Conservation (phyloP, 805 yeast genomes). For the Cyberlindnera veronae region DNA sequence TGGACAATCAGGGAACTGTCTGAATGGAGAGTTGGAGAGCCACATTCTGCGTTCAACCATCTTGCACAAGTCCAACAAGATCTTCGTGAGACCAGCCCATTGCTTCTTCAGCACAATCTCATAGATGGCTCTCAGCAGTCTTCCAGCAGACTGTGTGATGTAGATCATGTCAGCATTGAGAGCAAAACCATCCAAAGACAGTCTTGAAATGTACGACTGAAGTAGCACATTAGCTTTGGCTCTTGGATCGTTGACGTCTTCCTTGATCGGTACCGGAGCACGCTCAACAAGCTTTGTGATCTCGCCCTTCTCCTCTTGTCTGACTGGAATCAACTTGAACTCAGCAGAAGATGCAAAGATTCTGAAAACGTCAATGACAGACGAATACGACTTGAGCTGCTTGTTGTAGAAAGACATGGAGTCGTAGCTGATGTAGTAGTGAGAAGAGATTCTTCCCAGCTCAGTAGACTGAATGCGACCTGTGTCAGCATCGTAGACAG, state of each 20-base stretch:
- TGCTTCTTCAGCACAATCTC: conserved; percentile 68
- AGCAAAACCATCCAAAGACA: conserved; percentile 83
- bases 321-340: conserved; percentile 75
- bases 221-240: conserved; percentile 78
- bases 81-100: conserved; percentile 65
- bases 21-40: conserved; percentile 79
- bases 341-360: conserved; percentile 82
- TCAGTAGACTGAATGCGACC: conserved; percentile 58
- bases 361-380: conserved; percentile 71
- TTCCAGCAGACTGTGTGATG: conserved; percentile 88
- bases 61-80: conserved; percentile 63
- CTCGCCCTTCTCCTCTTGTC: conserved; percentile 83
- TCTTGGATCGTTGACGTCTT: conserved; percentile 60
- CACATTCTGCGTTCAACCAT: conserved; percentile 82
- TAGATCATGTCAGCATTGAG: conserved; percentile 90
- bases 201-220: conserved; percentile 81
- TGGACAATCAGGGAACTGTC: conserved; percentile 79
- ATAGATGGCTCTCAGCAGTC: conserved; percentile 79
- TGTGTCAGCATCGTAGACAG: conserved; percentile 49
- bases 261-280: conserved; percentile 86
- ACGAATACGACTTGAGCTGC: conserved; percentile 58
- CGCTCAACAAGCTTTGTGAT: conserved; percentile 61
- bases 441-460: conserved; percentile 80
- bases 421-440: conserved; percentile 73
- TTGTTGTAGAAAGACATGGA: conserved; percentile 68